phyloP scores from a whole-genome alignment of 2,329 filamentous ascomycete genomes.

The Colletotrichum orbiculare region DNA sequence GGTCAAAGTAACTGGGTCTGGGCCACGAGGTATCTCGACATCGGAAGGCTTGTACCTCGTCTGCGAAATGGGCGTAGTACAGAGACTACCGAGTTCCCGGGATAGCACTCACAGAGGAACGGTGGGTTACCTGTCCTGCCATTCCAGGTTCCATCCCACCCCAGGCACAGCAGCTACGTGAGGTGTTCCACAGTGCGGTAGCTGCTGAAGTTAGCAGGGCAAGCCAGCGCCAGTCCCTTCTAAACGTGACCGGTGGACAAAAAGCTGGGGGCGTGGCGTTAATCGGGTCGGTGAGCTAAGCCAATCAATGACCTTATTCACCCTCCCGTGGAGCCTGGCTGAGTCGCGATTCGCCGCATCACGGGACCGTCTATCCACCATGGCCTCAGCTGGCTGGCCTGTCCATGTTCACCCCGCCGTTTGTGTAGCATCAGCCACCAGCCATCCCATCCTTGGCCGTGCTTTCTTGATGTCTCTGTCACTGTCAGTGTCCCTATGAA shows the following conservation, averaged over 20 bases:
- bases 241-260: slow-evolving; percentile 27
- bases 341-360: slow-evolving; percentile 26
- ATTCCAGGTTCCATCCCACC: too few species aligned
- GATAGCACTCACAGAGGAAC: slow-evolving; percentile 12
- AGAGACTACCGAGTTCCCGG: slow-evolving; percentile 21
- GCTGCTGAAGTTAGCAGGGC: neutral
- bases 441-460: slow-evolving; percentile 23
- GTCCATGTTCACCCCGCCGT: slow-evolving; percentile 35
- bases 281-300: slow-evolving; percentile 8
- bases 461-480: slow-evolving; percentile 11
- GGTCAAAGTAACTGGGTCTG: slow-evolving; percentile 24
- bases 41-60: neutral
- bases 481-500: neutral
- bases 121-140: slow-evolving; percentile 24
- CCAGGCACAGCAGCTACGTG: slow-evolving; percentile 4
- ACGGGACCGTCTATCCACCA: neutral
- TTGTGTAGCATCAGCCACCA: slow-evolving; percentile 29
- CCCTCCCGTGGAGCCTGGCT: slow-evolving; percentile 22
- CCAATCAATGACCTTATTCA: slow-evolving; percentile 18
- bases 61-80: neutral
- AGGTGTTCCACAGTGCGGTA: neutral
- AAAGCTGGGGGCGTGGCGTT: slow-evolving; percentile 32
- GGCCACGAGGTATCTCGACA: slow-evolving; percentile 15
- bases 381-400: slow-evolving; percentile 25
- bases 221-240: slow-evolving; percentile 31